Base-by-base conservation (phyloP, 768 basidiomycete species). In the Termitomyces sp. region DNA sequence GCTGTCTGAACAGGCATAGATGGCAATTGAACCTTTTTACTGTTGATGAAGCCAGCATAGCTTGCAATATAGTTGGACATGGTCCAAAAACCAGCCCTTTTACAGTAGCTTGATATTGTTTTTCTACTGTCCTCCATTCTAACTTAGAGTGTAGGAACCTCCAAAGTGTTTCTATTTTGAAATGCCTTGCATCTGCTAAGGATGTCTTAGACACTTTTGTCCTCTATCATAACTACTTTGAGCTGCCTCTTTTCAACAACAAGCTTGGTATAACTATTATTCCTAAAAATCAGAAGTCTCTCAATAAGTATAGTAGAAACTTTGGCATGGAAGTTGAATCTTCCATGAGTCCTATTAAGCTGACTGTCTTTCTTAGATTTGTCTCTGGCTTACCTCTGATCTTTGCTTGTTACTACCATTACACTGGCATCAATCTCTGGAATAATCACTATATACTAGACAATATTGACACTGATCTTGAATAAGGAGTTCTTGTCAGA, bases 371-470 rank as follows among this genome's bases (percentile, higher is more conserved):
- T 3, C 55, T 72, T 13, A 68, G 68, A 3, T 70, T 68, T 32
- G 44, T 14, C 0, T 26, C 57, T 5, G 51, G 49, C 3, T 54
- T 63, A 2, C 71, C 69, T 1, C 40, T 64, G 1, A 26, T 61
- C 4, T 72, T 72, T 62, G 67, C 68, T 43, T 8, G 7, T 1
- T 36, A 57, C 30, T 55, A 60, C 10, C 65, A 68, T 49, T n/a
- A 10, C 3, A 60, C 46, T 3, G 66, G 68, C 1, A 11, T 63
- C 14, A 66, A 59, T 14, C 30, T 62, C 0, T 71, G 69, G 68
- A 49, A 62, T 24, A n/a, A 60, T 5, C 33, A 43, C 5, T 24
- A 28, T 3, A 43, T 26, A 0, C 50, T 64, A 14, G 46, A 35
- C 11, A 20, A 55, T 14, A 2, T 33, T 10, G 32, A 55, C 8